Evolutionary conservation across 129 eudicot species (phyloP), one percentile per base, ranked within the genome.

Genomic region (Chrysanthemum seticuspe): DNA sequence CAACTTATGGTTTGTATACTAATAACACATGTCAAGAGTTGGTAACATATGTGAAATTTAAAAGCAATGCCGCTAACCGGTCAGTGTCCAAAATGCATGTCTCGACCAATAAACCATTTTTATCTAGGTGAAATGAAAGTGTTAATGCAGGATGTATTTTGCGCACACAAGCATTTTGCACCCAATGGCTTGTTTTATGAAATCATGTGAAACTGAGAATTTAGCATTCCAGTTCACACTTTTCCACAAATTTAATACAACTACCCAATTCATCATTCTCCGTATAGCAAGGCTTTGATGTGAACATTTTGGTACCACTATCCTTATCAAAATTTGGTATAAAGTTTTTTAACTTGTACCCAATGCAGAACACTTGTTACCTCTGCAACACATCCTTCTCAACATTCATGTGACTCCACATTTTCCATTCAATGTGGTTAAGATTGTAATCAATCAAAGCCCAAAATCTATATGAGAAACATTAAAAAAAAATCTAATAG

Each of bases 321-420:
- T 58, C 51, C 61, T 76, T 58, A 60, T 76, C 25, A 68, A 69
- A 45, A 65, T 10, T 0, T 9, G 34, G 56, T 51, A 21, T 55
- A 78, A 63, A 40, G 21, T 47, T 14, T 11, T 40, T 21, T 8
- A 77, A 10, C 58, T 62, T 77, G 72, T 70, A 69, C 76, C 70
- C 45, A 21, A 70, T 52, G 66, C 72, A 62, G 10, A 21, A 53
- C 45, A 71, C 61, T 71, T 40, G 82, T 71, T 40, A 78, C 73
- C 52, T n/a, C 73, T 63, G 12, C 6, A 53, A 25, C 55, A 60
- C 13, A 59, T 68, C 70, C 69, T 61, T 8, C 66, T 61, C 49
- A 67, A 75, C 52, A 67, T 68, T 47, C 75, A 68, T 27, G 52
- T 50, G 16, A 19, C 18, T 40, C 47, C 47, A 40, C 47, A 40